Conservation (phyloP, 805 yeast genomes). For the Wickerhamiella domercqiae region DNA sequence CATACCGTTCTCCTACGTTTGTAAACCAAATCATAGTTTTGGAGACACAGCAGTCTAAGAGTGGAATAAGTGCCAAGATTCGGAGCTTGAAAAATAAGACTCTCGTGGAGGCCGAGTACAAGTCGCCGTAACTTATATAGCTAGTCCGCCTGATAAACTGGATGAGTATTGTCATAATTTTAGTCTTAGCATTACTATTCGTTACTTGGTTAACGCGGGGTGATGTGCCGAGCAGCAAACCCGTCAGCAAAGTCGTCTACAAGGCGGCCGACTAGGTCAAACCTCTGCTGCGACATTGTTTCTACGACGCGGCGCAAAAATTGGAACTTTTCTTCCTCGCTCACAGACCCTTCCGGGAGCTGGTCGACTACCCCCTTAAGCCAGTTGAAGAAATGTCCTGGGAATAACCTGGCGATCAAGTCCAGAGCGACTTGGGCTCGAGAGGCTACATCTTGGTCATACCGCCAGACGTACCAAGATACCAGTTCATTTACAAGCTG, state of each 20-base stretch:
- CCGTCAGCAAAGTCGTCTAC: conserved; percentile 51
- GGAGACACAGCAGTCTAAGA: too few relatives aligned
- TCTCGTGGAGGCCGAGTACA: conserved; percentile 34
- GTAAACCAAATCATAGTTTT: conserved; percentile 65
- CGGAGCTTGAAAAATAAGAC: conserved; percentile 23
- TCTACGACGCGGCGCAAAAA: conserved; percentile 27
- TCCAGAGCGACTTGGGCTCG: conserved; percentile 13
- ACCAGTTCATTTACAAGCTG: conserved; percentile 38
- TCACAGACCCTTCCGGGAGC: conserved; percentile 50
- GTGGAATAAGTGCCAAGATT: conserved; percentile 1
- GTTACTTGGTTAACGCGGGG: conserved; percentile 15
- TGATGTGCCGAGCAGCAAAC: conserved; percentile 16
- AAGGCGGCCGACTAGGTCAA: conserved; percentile 54
- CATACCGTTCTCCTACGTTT: conserved; percentile 56
- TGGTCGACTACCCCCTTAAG: conserved; percentile 36
- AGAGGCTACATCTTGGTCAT: conserved; percentile 28
- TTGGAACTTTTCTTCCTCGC: conserved; percentile 51
- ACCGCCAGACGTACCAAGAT: conserved; percentile 57
- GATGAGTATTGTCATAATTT: conserved; percentile 22
- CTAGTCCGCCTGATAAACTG: background rate
- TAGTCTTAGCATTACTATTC: too few relatives aligned
- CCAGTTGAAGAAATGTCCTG: conserved; percentile 43
- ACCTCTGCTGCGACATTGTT: conserved; percentile 41
- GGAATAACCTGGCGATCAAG: conserved; percentile 21
- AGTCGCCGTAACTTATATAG: too few relatives aligned